Base-by-base conservation (phyloP, 2,329 filamentous ascomycete genomes). In the Trichoderma sp. region DNA sequence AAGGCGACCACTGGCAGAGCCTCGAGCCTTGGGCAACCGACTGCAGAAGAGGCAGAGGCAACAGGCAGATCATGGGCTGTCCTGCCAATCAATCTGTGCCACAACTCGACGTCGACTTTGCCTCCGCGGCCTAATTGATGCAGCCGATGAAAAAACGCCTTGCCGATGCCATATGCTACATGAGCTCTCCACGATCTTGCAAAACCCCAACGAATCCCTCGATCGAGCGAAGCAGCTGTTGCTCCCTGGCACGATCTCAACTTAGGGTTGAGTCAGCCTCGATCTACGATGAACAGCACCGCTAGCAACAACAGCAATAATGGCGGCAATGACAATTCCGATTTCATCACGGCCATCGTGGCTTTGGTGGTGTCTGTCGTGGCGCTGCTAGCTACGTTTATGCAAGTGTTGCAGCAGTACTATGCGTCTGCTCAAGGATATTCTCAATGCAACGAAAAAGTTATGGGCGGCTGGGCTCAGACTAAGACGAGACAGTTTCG, bases 381-480 rank as follows among this genome's bases (percentile, higher is more conserved):
- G 7, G 85, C 85, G 17, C 76, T 87, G 3, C 63, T 80, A 9
- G 84, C 84, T 1, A 84, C 85, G 1, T 75, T 82, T 12, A 79
- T 85, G 73, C 85, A 87, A 74, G 84, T 86, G 11, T 75, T 84
- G 34, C 85, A 87, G 73, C 85, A 87, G 72, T 87, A 86, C 77
- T 82, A 82, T 26, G 81, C 85, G 0, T 86, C 85, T 11, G 85
- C 85, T 0, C 81, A 81, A n/a, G 85, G 85, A 36, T 87, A 85
- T 73, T 79, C 83, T 6, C 83, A 83, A 68, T 86, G 85, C 74
- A 83, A 82, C 72, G 78, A 83, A 66, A 82, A 83, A 61, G 84
- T 86, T 67, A 85, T 86, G 78, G 84, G 85, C 1, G 77, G 78
- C 17, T 87, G 85, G 85, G 80, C 82, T 23, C 72, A 75, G 1